Conservation (phyloP, 768 basidiomycete genomes). For the Tremella fuciformis region DNA sequence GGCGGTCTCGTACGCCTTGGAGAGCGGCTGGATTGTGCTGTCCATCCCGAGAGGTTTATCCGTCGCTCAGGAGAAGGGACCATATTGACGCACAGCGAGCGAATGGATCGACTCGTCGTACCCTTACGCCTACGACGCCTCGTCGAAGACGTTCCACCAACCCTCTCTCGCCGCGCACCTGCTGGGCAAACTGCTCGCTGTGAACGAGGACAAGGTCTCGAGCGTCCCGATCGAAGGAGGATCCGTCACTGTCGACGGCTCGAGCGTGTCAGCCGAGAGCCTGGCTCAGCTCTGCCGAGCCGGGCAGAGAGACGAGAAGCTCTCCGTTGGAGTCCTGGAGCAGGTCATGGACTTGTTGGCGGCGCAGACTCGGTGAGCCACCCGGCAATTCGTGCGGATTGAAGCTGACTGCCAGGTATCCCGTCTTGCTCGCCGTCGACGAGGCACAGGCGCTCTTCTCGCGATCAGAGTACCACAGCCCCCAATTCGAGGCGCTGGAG, state of each 20-base stretch:
- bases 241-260: slow-evolving; percentile 14
- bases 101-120: slow-evolving; percentile 72
- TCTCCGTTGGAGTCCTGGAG: slow-evolving; percentile 61
- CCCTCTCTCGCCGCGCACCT: slow-evolving; percentile 64
- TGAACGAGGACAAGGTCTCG: slow-evolving; percentile 58
- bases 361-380: slow-evolving; percentile 62
- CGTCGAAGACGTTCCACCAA: slow-evolving; percentile 74
- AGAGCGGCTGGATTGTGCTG: slow-evolving; percentile 72
- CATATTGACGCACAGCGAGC: slow-evolving; percentile 53
- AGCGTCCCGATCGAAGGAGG: slow-evolving; percentile 17
- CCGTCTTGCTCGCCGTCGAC: slow-evolving; percentile 79
- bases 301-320: slow-evolving; percentile 59
- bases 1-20: slow-evolving; percentile 65
- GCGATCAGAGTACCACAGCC: slow-evolving; percentile 67
- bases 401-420: slow-evolving; percentile 57
- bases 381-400: neutral
- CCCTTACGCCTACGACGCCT: slow-evolving; percentile 68
- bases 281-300: slow-evolving; percentile 61
- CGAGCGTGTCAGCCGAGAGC: slow-evolving; percentile 20
- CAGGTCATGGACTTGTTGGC: slow-evolving; percentile 64
- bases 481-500: slow-evolving; percentile 66
- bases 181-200: slow-evolving; percentile 62
- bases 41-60: slow-evolving; percentile 76
- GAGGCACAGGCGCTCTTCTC: slow-evolving; percentile 79
- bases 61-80: neutral